These are phyloP conservation scores for Cercospora beticola DNA, from an alignment of 2,329 filamentous ascomycete species.

Conservation along the genomic window DNA sequence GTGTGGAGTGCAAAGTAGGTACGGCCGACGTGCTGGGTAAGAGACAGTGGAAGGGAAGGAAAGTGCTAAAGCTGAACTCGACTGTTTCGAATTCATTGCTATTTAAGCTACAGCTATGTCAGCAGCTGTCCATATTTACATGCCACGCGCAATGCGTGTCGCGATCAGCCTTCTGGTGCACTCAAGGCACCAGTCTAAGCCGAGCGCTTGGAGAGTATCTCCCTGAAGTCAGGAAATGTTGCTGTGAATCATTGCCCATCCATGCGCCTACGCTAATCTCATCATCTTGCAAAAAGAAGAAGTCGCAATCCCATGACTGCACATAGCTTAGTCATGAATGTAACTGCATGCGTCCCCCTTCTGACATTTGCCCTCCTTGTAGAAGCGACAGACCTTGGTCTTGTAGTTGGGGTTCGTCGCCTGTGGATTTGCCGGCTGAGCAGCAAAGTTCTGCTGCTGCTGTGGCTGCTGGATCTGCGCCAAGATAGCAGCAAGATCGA, in stretches of 20 bases:
- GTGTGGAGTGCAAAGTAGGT: neutral
- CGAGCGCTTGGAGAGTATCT: neutral
- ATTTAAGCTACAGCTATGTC: neutral
- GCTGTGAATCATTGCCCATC: neutral
- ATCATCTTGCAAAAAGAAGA: conserved; percentile 2
- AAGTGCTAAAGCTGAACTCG: neutral
- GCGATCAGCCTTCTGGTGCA: neutral
- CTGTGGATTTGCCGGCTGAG: conserved; percentile 33
- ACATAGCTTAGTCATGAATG: conserved; percentile 31
- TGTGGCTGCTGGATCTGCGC: conserved; percentile 27
- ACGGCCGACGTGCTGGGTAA: neutral
- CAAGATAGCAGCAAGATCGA: conserved; percentile 35
- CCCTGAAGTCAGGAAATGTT: neutral
- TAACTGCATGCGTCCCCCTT: conserved; percentile 43
- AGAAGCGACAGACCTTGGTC: conserved; percentile 52
- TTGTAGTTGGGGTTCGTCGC: conserved; percentile 33
- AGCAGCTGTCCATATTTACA: neutral
- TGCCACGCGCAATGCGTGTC: neutral
- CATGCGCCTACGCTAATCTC: conserved; percentile 16
- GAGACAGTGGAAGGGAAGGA: neutral
- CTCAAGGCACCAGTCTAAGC: neutral
- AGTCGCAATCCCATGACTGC: neutral
- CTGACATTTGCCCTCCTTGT: conserved; percentile 53
- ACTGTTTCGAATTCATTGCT: neutral
- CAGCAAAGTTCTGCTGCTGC: conserved; percentile 32